Base-by-base conservation (phyloP, 768 basidiomycete species). In the Mycena alexandri region DNA sequence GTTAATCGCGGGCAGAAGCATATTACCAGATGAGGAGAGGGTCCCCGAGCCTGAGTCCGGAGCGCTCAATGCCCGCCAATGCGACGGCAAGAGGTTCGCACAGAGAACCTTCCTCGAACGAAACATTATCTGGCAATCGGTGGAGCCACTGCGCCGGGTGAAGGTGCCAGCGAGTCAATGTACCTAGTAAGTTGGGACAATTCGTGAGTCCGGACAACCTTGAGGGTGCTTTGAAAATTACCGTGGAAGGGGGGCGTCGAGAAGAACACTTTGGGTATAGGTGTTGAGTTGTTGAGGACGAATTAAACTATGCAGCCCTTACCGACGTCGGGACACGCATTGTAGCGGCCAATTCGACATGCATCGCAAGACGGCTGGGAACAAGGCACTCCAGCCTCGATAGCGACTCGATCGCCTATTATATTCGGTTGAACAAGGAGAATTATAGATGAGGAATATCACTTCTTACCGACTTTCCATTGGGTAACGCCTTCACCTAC, bases 181-280 rank as follows among this genome's bases (percentile, higher is more conserved):
- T 90, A 51, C 89, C 89, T 90, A 63, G 24, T 9, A 5, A 38
- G 38, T 38, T 38, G 38, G 14, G 38, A 52, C 19, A 62, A 42
- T 47, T 34, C 21, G 36, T 50, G 34, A 46, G 47, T 68, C 72
- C 24, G 69, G 1, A 33, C 52, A 13, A 13, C 24, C 14, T 42
- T 48, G 21, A 0, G 47, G 51, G 17, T 9, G 14, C 21, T 11
- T n/a, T 41, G 16, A 53, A 41, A 17, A 42, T 24, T 65, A 87
- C 89, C 89, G 66, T 90, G 89, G 78, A 82, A 90, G 6, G 90
- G 90, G 22, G 90, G 90, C 1, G 90, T 90, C 13, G 90, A 91
- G 75, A 91, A 89, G 78, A 91, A 91, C 38, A 90, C 89, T 63
- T 25, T 4, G 22, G 21, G 4, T 36, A 3, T 9, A 46, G n/a